A percentile compares a stretch with the other conserved stretches of the same genome.
phyloP scores from a whole-genome alignment of 73 alveolate species.

The Symbiodinium natans region DNA sequence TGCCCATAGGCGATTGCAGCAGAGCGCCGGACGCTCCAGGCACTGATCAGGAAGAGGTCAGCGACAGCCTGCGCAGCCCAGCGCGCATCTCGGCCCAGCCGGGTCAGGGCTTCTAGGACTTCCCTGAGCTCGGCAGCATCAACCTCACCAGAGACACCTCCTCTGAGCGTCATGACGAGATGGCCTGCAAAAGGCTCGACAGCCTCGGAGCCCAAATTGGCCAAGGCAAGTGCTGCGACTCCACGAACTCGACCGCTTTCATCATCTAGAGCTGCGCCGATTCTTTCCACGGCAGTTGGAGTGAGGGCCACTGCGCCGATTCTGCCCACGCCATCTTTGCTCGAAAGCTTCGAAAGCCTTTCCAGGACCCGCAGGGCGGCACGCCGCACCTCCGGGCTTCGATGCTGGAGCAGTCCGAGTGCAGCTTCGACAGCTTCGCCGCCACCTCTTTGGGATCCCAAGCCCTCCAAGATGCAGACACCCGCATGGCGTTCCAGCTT shows the following conservation, averaged over 20 bases:
- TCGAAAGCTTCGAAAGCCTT: neutral
- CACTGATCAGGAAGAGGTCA: neutral
- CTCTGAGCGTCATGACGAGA: neutral
- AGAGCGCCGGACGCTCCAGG: conserved; percentile 37
- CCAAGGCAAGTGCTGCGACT: conserved; percentile 65
- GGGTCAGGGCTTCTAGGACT: conserved; percentile 33
- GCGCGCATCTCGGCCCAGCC: neutral
- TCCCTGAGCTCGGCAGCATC: conserved; percentile 44
- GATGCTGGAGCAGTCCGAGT: neutral
- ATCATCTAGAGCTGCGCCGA: conserved; percentile 17
- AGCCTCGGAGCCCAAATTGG: conserved; percentile 25
- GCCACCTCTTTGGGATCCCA: too few relatives aligned
- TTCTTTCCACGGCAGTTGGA: neutral
- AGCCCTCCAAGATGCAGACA: neutral
- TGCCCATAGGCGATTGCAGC: conserved; percentile 68
- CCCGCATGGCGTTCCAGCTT: neutral
- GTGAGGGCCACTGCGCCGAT: neutral
- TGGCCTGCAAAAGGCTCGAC: neutral
- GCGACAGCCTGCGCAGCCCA: conserved; percentile 76
- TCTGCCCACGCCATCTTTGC: neutral
- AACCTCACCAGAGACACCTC: neutral
- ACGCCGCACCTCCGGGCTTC: conserved; percentile 58
- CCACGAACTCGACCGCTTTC: conserved; percentile 20
- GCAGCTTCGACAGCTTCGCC: neutral
- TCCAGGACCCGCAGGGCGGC: conserved; percentile 64